Conservation (phyloP, 768 basidiomycete species). For the Tubosaeta sp. region DNA sequence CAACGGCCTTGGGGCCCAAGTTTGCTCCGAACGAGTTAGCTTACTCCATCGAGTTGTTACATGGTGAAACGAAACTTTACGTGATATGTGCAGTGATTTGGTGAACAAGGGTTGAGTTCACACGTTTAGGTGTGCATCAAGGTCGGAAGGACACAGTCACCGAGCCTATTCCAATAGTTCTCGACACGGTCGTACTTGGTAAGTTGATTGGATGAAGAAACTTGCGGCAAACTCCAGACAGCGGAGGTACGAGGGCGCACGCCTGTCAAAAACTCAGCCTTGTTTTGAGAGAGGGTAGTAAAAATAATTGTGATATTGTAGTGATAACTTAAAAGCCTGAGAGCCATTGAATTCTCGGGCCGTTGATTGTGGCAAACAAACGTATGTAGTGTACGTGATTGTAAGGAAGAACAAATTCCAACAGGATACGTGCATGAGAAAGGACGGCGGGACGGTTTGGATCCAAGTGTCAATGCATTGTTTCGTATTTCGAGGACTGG, state of each 20-base stretch:
- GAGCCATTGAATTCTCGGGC: slow-evolving; percentile 17
- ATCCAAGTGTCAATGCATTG: slow-evolving; percentile 2
- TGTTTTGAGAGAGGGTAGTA: slow-evolving; percentile 6
- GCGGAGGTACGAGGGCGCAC: slow-evolving; percentile 18
- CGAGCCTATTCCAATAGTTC: slow-evolving; percentile 9
- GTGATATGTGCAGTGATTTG: slow-evolving; percentile 6
- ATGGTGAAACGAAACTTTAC: slow-evolving; percentile 14
- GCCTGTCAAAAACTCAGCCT: slow-evolving; percentile 18
- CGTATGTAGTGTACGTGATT: slow-evolving; percentile 27
- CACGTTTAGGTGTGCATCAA: slow-evolving; percentile 4
- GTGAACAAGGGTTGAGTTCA: neutral
- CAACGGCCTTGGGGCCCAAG: neutral
- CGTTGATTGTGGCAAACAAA: slow-evolving; percentile 5
- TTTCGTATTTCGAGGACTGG: slow-evolving; percentile 4
- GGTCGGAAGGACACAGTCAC: neutral
- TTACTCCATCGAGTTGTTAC: slow-evolving; percentile 5
- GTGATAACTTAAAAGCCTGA: slow-evolving; percentile 24
- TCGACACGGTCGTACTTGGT: slow-evolving; percentile 11
- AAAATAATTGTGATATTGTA: slow-evolving; percentile 9
- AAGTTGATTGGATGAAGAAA: slow-evolving; percentile 3
- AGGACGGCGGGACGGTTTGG: neutral
- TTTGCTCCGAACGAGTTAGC: neutral
- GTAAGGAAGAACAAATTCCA: slow-evolving; percentile 11
- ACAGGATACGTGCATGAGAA: slow-evolving; percentile 24
- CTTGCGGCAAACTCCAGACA: slow-evolving; percentile 11